These are phyloP conservation scores for Linum usitatissimum DNA, from an alignment of 345 rosid species.

Conservation along the genomic window DNA sequence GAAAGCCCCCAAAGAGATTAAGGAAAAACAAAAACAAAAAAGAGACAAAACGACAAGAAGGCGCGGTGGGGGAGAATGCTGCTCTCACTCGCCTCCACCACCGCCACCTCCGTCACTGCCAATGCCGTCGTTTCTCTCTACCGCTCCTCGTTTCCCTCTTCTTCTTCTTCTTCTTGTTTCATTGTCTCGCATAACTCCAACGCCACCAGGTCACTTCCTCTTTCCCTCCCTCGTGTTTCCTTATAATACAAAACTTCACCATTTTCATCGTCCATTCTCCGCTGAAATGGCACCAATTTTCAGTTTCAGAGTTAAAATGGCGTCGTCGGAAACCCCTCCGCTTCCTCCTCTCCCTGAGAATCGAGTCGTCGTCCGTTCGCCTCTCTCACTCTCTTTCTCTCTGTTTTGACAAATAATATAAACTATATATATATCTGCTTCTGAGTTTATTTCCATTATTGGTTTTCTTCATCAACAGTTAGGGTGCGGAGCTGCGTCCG, in stretches of 20 bases:
- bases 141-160: not conserved
- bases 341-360: conserved; percentile 26
- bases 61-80: not conserved
- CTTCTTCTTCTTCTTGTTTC: too few species aligned
- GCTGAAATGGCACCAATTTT: not conserved
- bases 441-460: not conserved
- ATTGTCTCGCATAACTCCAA: not conserved
- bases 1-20: not conserved
- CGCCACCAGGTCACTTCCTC: conserved; percentile 2
- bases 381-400: conserved; percentile 8
- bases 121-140: not conserved
- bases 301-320: conserved; percentile 37
- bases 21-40: not conserved
- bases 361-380: conserved; percentile 31
- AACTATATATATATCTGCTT: too few species aligned
- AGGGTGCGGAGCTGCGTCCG: conserved; percentile 46
- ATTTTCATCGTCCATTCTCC: too few species aligned
- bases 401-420: not conserved
- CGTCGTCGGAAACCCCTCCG: conserved; percentile 23
- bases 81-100: not conserved
- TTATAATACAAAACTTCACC: not conserved
- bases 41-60: not conserved
- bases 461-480: conserved; percentile 34
- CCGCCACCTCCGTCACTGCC: too few species aligned
- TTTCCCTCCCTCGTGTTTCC: not conserved